These are phyloP conservation scores for Geopyxis carbonaria DNA, from an alignment of 495 filamentous ascomycete genomes.

Conservation along the genomic window DNA sequence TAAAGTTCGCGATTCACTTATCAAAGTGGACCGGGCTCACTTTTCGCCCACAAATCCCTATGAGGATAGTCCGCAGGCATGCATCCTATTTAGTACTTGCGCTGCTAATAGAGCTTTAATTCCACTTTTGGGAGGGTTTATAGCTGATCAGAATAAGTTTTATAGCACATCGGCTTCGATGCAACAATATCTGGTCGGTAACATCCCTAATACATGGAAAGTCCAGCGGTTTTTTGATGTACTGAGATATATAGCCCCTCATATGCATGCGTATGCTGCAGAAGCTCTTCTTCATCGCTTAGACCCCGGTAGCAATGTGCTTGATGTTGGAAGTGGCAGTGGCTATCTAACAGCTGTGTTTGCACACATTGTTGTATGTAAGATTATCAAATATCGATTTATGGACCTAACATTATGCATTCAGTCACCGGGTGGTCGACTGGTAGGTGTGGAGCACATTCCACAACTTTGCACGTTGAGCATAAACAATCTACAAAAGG, in stretches of 20 bases:
- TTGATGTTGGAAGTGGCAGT: conserved; percentile 80
- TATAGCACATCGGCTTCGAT: conserved; percentile 50
- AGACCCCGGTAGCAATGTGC: conserved; percentile 31
- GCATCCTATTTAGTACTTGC: neutral
- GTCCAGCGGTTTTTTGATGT: too few relatives aligned
- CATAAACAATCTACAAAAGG: conserved; percentile 55
- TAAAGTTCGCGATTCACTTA: conserved; percentile 60
- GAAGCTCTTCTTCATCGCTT: conserved; percentile 15
- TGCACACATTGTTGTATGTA: conserved; percentile 53
- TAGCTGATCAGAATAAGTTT: too few relatives aligned
- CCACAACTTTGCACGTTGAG: conserved; percentile 55
- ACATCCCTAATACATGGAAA: too few relatives aligned
- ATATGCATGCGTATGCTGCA: conserved; percentile 64
- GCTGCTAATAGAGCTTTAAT: neutral
- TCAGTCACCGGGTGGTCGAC: conserved; percentile 30
- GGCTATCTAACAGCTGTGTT: conserved; percentile 87
- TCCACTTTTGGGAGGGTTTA: too few relatives aligned
- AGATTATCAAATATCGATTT: neutral
- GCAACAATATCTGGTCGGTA: conserved; percentile 60
- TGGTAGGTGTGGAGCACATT: conserved; percentile 85
- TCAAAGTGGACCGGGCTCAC: conserved; percentile 72
- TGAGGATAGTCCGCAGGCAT: conserved; percentile 64
- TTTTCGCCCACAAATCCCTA: conserved; percentile 54
- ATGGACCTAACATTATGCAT: neutral
- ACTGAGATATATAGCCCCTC: conserved; percentile 62